Percentiles rank a stretch among this genome's conserved stretches.
Evolutionary conservation across 1,284 basidiomycete species (phyloP).

Genomic region (Apiotrichum siamense): DNA sequence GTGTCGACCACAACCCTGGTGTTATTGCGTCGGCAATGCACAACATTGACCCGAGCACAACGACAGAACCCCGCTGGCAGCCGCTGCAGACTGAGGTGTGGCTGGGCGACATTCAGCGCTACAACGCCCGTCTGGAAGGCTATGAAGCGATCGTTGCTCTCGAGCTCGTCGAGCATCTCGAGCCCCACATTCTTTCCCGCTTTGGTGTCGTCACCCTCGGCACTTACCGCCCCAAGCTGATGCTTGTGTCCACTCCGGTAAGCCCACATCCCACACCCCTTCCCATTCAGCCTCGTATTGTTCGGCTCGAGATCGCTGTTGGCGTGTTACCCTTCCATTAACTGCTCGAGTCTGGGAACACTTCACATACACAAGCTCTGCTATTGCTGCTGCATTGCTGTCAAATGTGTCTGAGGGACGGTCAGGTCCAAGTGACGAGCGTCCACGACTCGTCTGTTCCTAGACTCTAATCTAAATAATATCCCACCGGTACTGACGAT

Average conservation of each 20-base stretch:
- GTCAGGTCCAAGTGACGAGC: no score
- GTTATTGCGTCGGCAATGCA: constrained; percentile 38
- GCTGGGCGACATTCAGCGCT: constrained; percentile 69
- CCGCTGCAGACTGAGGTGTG: constrained; percentile 65
- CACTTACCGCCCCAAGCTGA: constrained; percentile 67
- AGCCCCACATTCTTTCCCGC: constrained; percentile 60
- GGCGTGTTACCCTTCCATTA: no score
- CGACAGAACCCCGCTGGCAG: constrained; percentile 59
- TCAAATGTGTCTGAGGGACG: no score
- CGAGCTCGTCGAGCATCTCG: constrained; percentile 91
- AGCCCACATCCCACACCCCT: constrained; percentile 1
- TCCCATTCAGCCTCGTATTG: no score
- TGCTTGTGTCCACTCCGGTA: constrained; percentile 78
- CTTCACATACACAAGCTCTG: no score
- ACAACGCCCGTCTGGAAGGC: constrained; percentile 66
- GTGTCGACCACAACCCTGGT: constrained; percentile 39
- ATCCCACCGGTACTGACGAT: constrained; percentile 4
- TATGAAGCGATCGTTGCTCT: constrained; percentile 77
- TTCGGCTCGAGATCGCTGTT: no score
- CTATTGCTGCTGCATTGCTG: no score
- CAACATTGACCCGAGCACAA: constrained; percentile 22
- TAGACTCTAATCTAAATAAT: no score
- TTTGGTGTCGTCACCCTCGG: constrained; percentile 78
- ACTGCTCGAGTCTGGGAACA: no score
- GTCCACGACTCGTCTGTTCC: no score